Percentiles rank a stretch among this genome's conserved stretches.
Conservation (phyloP, 768 basidiomycete genomes). For the Grammothele lineata region DNA sequence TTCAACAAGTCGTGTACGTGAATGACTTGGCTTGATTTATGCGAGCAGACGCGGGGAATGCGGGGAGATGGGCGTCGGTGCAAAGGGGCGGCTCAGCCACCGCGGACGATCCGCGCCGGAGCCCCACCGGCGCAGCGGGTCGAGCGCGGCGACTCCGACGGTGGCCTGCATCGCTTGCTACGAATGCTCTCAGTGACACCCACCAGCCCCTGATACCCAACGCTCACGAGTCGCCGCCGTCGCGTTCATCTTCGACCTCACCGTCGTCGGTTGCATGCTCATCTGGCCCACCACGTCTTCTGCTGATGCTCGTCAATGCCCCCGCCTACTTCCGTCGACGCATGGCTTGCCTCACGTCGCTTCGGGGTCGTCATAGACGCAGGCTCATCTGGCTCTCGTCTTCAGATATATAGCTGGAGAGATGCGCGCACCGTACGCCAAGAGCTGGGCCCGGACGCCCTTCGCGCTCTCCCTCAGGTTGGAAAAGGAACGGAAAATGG, state of each 20-base stretch:
- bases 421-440: slow-evolving; percentile 65
- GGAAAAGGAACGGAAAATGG: slow-evolving; percentile 85
- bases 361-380: slow-evolving; percentile 98
- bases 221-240: no score
- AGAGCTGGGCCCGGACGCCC: slow-evolving; percentile 44
- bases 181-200: no score
- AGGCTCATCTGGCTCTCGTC: slow-evolving; percentile 92
- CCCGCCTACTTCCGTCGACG: slow-evolving; percentile 63
- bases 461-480: slow-evolving; percentile 69
- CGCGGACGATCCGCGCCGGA: no score
- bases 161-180: no score
- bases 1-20: no score
- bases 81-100: no score
- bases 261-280: background rate
- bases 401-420: slow-evolving; percentile 97
- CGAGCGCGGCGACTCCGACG: no score
- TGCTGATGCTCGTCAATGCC: slow-evolving; percentile 51
- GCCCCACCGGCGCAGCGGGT: no score
- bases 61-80: no score
- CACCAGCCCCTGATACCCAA: no score
- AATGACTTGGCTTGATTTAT: no score
- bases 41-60: no score
- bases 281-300: background rate
- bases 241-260: background rate
- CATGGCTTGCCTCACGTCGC: slow-evolving; percentile 75